These are phyloP conservation scores for Ceratocystis diversiconidia DNA, from an alignment of 2,329 filamentous ascomycete species.

Conservation along the genomic window DNA sequence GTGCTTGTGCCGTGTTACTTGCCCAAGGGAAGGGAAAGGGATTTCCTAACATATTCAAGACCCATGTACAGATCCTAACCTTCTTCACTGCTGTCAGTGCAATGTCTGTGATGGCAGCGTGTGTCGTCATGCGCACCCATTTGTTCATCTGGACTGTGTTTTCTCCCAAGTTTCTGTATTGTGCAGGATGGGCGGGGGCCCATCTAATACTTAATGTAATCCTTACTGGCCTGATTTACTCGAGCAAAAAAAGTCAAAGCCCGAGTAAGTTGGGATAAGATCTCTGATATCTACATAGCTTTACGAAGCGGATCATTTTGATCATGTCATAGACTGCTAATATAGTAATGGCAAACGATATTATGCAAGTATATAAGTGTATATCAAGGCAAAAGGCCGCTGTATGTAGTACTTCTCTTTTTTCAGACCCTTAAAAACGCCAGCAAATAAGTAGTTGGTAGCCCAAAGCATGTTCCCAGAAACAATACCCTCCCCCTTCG, in stretches of 20 bases:
- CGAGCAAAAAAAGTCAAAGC: background rate
- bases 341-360: background rate
- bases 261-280: background rate
- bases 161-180: slow-evolving; percentile 89
- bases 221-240: slow-evolving; percentile 42
- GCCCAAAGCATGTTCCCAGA: slow-evolving; percentile 1
- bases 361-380: background rate
- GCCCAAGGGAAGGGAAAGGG: slow-evolving; percentile 26
- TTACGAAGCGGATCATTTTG: background rate
- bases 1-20: slow-evolving; percentile 47
- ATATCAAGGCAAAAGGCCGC: slow-evolving; percentile 12
- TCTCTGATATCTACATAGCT: background rate
- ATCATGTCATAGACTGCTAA: background rate
- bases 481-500: background rate
- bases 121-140: slow-evolving; percentile 70
- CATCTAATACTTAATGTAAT: slow-evolving; percentile 61
- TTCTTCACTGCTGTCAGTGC: slow-evolving; percentile 53
- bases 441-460: slow-evolving; percentile 6
- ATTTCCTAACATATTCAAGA: slow-evolving; percentile 24
- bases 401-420: slow-evolving; percentile 16
- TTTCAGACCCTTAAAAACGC: slow-evolving; percentile 19
- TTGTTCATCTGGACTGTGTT: slow-evolving; percentile 99
- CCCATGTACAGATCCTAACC: slow-evolving; percentile 52
- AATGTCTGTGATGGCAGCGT: slow-evolving; percentile 73
- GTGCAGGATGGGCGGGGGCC: slow-evolving; percentile 79